Base-by-base conservation (phyloP, 345 rosid genomes). In the Murraya koenigii region DNA sequence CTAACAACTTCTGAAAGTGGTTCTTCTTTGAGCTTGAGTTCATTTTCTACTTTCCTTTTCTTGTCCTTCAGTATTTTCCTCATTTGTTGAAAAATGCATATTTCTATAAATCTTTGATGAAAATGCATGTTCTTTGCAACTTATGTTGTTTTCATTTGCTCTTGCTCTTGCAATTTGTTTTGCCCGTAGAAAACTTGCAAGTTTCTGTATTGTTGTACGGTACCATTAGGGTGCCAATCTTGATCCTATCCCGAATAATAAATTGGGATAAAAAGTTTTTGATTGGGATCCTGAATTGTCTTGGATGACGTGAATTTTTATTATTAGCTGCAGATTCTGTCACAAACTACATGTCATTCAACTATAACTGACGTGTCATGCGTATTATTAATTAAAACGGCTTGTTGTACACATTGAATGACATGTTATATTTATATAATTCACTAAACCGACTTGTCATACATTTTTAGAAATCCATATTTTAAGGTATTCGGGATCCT, bases 401-500 rank as follows among this genome's bases (percentile, higher is more conserved):
- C 8, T 36, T 36, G 8, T 7, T 6, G 7, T 36, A 7, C 39
- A 7, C 6, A 36, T 6, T 36, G 39, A 7, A 1, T 7, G 9
- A 6, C 9, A 36, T 36, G 9, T 36, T 41, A 44, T 44, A 13
- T 44, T 44, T 44, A 44, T 44, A 3, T 44, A 44, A 0, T 44
- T 44, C 11, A 44, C 13, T 44, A 44, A 13, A 44, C 2, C 1
- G 5, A 13, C 49, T 11, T 44, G 4, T 41, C 9, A 41, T 44
- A 3, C 49, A 2, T 44, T 44, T 44, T 0, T 44, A 13, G 5
- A 44, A 11, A 44, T 5, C 17, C 0, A 44, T 0, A 44, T 44
- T 44, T 13, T 3, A 13, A 5, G 0, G 0, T 5, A 44, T 44
- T 44, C 0, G 5, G 1, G 17, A 44, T 14, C 49, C 4, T 1